A percentile compares a stretch with the other conserved stretches of the same genome.
These are phyloP conservation scores for Ophiostoma sp. DNA, from an alignment of 2,329 filamentous ascomycete species.

Conservation along the genomic window DNA sequence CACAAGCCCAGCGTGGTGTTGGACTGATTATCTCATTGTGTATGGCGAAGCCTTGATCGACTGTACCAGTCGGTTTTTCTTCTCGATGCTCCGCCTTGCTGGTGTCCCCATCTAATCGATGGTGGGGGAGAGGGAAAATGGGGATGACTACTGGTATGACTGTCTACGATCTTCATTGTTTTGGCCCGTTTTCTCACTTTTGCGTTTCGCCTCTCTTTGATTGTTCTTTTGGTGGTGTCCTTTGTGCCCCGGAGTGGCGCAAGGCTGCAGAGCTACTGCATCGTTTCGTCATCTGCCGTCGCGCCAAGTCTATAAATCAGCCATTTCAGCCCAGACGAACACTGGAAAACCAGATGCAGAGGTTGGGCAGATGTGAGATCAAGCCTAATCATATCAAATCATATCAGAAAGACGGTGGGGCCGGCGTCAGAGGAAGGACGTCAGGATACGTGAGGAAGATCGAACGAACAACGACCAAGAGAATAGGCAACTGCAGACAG, in stretches of 20 bases:
- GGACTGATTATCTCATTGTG: not conserved
- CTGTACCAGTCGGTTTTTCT: not conserved
- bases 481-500: not conserved
- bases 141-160: not conserved
- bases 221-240: not conserved
- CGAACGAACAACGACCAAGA: not conserved
- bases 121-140: not conserved
- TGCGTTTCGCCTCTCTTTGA: not conserved
- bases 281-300: constrained; percentile 9
- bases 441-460: not conserved
- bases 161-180: not conserved
- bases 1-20: not conserved
- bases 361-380: not conserved
- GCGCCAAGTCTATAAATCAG: not conserved
- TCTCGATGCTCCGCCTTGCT: not conserved
- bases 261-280: constrained; percentile 18
- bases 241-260: constrained; percentile 11
- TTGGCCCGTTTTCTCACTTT: not conserved
- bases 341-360: not conserved
- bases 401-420: not conserved
- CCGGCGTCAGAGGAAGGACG: not conserved
- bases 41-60: not conserved
- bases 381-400: not conserved
- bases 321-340: not conserved
- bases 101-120: not conserved